phyloP scores from a whole-genome alignment of 306 rosid genomes.

The Adenanthera pavonina region DNA sequence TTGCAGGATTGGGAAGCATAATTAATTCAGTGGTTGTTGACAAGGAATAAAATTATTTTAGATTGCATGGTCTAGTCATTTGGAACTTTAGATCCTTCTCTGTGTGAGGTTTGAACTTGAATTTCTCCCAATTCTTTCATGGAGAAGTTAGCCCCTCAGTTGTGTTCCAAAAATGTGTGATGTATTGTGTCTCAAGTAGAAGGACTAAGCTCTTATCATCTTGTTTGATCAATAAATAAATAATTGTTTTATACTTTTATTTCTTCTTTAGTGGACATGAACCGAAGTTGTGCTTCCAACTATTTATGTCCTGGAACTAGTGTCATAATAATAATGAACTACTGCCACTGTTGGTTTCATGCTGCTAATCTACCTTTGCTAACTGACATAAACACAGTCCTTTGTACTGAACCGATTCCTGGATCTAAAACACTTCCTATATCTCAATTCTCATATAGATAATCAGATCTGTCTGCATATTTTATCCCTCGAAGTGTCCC shows the following conservation, averaged over 20 bases:
- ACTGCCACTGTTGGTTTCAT: not conserved
- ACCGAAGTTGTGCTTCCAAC: not conserved
- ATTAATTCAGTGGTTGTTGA: not conserved
- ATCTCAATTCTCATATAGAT: not conserved
- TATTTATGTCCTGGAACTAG: not conserved
- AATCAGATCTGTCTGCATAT: not conserved
- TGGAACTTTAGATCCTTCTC: constrained; percentile 26
- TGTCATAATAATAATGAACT: not conserved
- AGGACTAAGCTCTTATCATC: not conserved
- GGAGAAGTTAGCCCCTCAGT: not conserved
- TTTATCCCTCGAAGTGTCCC: not conserved
- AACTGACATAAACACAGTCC: constrained; percentile 12
- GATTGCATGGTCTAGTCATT: constrained; percentile 15
- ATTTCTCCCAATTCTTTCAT: constrained; percentile 9
- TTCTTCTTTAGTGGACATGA: not conserved
- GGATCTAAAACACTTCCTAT: not conserved
- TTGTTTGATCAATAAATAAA: constrained; percentile 5
- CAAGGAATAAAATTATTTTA: not conserved
- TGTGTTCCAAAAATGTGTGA: not conserved
- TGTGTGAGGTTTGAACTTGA: constrained; percentile 30
- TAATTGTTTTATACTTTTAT: not conserved
- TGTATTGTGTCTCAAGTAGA: not conserved
- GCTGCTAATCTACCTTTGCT: not conserved
- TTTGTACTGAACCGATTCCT: not conserved
- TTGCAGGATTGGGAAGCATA: constrained; percentile 4